These are phyloP conservation scores for Gilbertella persicaria DNA, from an alignment of 371 early-diverging fungal genomes.

Conservation along the genomic window DNA sequence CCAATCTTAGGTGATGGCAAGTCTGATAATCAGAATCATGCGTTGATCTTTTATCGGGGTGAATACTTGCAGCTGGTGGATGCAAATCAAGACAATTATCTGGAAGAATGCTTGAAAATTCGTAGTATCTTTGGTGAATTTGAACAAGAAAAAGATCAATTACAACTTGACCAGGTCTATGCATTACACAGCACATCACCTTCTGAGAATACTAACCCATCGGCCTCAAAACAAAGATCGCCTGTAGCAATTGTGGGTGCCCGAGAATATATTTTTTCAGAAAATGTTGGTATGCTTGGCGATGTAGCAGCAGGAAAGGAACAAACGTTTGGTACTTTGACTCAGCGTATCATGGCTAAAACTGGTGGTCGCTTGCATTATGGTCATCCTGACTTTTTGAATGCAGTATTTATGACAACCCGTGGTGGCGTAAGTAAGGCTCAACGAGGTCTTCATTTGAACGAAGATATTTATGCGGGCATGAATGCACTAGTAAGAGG, in stretches of 20 bases:
- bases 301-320: slow-evolving; percentile 92
- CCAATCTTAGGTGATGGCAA: slow-evolving; percentile 93
- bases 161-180: slow-evolving; percentile 33
- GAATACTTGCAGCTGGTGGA: slow-evolving; percentile 89
- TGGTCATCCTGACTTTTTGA: slow-evolving; percentile 92
- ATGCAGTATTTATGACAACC: slow-evolving; percentile 85
- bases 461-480: slow-evolving; percentile 93
- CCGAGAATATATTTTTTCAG: slow-evolving; percentile 89
- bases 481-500: slow-evolving; percentile 87
- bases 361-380: slow-evolving; percentile 83
- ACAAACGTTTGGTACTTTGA: slow-evolving; percentile 86
- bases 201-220: not conserved
- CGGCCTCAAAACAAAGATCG: not conserved
- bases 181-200: slow-evolving; percentile 11
- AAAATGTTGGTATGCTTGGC: slow-evolving; percentile 84
- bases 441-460: slow-evolving; percentile 87
- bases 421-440: slow-evolving; percentile 89
- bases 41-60: slow-evolving; percentile 85
- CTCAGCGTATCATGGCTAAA: slow-evolving; percentile 88
- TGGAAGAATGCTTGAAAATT: slow-evolving; percentile 89
- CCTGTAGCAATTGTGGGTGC: slow-evolving; percentile 92
- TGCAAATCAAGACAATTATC: slow-evolving; percentile 93
- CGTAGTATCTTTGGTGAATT: slow-evolving; percentile 89
- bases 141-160: slow-evolving; percentile 59
- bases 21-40: slow-evolving; percentile 91